phyloP scores from a whole-genome alignment of 148 eudicot genomes.

The Chenopodium album region DNA sequence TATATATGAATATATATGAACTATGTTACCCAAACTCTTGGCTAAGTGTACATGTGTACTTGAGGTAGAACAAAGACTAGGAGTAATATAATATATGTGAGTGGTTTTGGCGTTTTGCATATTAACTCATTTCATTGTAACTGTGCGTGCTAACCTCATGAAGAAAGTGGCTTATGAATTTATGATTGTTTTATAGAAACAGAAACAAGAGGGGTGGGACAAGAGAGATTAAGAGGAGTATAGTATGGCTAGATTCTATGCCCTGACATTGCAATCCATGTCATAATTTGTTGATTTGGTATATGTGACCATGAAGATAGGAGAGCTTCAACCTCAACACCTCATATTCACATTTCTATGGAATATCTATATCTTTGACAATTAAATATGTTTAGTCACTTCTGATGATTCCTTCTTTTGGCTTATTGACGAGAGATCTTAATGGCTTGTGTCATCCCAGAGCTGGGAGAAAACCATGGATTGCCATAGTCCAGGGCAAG shows the following conservation, averaged over 20 bases:
- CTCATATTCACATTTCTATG: not conserved
- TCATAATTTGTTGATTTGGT: not conserved
- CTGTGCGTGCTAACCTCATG: not conserved
- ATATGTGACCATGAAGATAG: not conserved
- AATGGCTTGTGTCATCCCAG: slow-evolving; percentile 27
- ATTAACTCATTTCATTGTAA: slow-evolving; percentile 1
- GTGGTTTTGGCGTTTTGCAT: not conserved
- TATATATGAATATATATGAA: not conserved
- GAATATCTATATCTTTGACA: not conserved
- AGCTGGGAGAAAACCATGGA: slow-evolving; percentile 85
- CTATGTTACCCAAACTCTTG: not conserved
- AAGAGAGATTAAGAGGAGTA: too few species aligned
- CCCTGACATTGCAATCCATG: not conserved
- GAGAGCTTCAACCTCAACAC: not conserved
- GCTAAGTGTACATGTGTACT: not conserved
- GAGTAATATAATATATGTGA: not conserved
- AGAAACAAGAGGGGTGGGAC: too few species aligned
- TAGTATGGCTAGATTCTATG: not conserved
- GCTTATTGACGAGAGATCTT: not conserved
- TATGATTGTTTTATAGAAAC: not conserved
- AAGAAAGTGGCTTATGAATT: not conserved
- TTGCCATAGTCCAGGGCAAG: slow-evolving; percentile 79
- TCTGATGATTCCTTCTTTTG: not conserved
- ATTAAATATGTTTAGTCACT: not conserved
- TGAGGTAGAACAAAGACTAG: not conserved